Evolutionary conservation across 768 basidiomycete species (phyloP).

Genomic region (Gymnopilus junonius): DNA sequence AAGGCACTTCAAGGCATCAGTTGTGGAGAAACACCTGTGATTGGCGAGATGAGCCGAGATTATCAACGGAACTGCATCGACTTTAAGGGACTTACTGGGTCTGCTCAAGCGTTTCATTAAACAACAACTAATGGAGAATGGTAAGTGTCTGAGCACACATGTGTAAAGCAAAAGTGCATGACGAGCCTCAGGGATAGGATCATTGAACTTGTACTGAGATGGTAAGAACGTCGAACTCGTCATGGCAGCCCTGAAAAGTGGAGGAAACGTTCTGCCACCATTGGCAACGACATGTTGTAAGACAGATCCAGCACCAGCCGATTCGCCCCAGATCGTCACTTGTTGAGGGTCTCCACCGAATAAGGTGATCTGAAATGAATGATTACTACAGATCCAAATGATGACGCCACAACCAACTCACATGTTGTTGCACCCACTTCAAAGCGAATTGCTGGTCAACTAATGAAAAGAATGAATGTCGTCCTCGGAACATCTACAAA

Average conservation of each 20-base stretch:
- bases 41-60: neutral
- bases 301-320: slow-evolving; percentile 53
- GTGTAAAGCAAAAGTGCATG: neutral
- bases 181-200: slow-evolving; percentile 44
- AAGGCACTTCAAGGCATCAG: slow-evolving; percentile 44
- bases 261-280: slow-evolving; percentile 46
- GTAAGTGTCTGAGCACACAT: no score
- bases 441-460: slow-evolving; percentile 50
- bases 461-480: no score
- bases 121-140: slow-evolving; percentile 13
- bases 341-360: slow-evolving; percentile 45
- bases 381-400: neutral
- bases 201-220: slow-evolving; percentile 49
- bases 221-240: slow-evolving; percentile 50
- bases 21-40: slow-evolving; percentile 37
- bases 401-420: slow-evolving; percentile 16
- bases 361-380: slow-evolving; percentile 37
- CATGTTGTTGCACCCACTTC: slow-evolving; percentile 47
- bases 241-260: slow-evolving; percentile 48
- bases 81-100: slow-evolving; percentile 14
- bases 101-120: slow-evolving; percentile 7
- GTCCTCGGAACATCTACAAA: no score
- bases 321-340: slow-evolving; percentile 50
- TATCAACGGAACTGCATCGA: neutral
- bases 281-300: slow-evolving; percentile 53